A percentile compares a stretch with the other conserved stretches of the same genome.
These are phyloP conservation scores for Cytospora paraplurivora DNA, from an alignment of 2,329 filamentous ascomycete species.

Conservation along the genomic window DNA sequence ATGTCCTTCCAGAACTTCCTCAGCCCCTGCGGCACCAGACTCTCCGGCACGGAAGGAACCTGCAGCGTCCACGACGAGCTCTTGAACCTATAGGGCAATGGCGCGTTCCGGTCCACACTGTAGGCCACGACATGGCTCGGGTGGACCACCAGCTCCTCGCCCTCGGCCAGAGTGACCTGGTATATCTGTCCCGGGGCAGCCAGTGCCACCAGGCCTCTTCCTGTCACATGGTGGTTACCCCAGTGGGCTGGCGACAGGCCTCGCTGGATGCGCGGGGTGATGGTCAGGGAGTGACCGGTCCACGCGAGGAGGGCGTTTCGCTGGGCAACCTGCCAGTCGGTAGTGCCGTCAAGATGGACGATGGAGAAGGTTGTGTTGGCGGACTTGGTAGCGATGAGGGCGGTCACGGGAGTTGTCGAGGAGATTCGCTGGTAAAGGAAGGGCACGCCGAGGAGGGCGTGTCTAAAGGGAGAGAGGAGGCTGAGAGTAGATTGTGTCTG, in stretches of 20 bases:
- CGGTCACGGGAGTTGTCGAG: conserved; percentile 84
- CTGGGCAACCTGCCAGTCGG: conserved; percentile 93
- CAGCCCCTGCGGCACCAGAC: conserved; percentile 60
- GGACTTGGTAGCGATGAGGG: conserved; percentile 85
- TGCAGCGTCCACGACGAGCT: conserved; percentile 75
- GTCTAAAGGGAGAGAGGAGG: conserved; percentile 78
- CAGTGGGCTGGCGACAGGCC: conserved; percentile 81
- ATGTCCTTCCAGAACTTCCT: conserved; percentile 73
- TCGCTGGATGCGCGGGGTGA: conserved; percentile 74
- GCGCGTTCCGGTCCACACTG: conserved; percentile 71
- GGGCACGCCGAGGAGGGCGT: conserved; percentile 80
- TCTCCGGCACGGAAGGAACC: conserved; percentile 67
- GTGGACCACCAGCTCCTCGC: conserved; percentile 89
- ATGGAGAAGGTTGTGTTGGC: conserved; percentile 84
- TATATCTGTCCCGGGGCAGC: conserved; percentile 89
- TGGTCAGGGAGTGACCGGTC: conserved; percentile 84
- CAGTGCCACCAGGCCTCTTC: conserved; percentile 82
- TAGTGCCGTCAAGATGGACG: conserved; percentile 86
- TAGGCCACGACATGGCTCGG: conserved; percentile 93
- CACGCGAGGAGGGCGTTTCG: conserved; percentile 89
- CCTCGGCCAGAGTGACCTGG: conserved; percentile 75
- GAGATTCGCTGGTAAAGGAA: conserved; percentile 94
- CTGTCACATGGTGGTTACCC: conserved; percentile 88
- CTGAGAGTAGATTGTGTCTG: conserved; percentile 89
- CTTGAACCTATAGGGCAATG: conserved; percentile 84